Conservation (phyloP, 441 rosid genomes). For the Adansonia madagascariensis region DNA sequence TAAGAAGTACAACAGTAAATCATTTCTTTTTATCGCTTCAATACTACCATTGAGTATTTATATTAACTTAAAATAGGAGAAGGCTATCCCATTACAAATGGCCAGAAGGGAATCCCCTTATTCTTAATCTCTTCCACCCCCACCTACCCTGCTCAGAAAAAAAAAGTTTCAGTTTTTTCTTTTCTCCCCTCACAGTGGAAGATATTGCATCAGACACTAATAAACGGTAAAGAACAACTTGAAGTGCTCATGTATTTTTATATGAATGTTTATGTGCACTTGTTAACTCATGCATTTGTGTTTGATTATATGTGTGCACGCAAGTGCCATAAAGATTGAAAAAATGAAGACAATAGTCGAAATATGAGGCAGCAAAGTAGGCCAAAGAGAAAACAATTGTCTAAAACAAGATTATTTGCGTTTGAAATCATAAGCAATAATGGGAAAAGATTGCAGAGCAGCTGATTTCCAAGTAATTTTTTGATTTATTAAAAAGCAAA, state of each 20-base stretch:
- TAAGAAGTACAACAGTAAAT: background rate
- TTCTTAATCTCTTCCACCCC: background rate
- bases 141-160: background rate
- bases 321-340: background rate
- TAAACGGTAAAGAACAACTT: background rate
- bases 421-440: background rate
- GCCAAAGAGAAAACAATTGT: background rate
- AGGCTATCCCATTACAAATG: background rate
- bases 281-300: background rate
- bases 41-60: background rate
- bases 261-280: background rate
- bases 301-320: background rate
- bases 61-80: background rate
- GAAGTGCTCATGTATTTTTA: background rate
- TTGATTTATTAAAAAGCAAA: conserved; percentile 1
- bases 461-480: background rate
- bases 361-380: background rate
- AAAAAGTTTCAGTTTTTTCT: background rate
- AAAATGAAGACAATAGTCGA: background rate
- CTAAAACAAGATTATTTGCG: background rate
- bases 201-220: background rate
- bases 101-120: background rate
- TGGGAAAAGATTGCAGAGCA: background rate
- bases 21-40: background rate
- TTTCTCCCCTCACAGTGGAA: background rate